Percentiles rank a stretch among this genome's conserved stretches.
These are phyloP conservation scores for Colletotrichum sp. DNA, from an alignment of 2,329 filamentous ascomycete species.

Conservation along the genomic window DNA sequence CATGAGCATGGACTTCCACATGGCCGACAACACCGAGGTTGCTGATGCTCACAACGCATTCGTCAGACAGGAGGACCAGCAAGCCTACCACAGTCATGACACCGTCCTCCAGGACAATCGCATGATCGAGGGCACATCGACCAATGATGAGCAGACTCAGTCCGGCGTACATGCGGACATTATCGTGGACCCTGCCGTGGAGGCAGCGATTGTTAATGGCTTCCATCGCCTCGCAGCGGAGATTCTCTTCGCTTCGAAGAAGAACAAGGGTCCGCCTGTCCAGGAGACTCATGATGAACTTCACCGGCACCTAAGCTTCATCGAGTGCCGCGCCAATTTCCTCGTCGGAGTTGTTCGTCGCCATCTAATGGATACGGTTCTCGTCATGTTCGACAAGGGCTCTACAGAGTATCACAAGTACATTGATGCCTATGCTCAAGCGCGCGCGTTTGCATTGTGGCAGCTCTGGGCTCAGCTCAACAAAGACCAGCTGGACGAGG, in stretches of 20 bases:
- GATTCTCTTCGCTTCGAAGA: not conserved
- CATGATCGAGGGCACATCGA: rapidly evolving
- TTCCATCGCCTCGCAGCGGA: not conserved
- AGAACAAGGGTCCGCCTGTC: not conserved
- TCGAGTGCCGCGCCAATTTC: rapidly evolving
- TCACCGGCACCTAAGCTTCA: too few relatives aligned
- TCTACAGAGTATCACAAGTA: too few relatives aligned
- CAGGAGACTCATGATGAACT: not conserved
- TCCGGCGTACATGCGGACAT: too few relatives aligned
- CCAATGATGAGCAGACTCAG: not conserved
- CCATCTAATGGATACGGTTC: not conserved
- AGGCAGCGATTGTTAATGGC: rapidly evolving
- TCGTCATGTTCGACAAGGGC: too few relatives aligned
- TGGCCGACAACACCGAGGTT: not conserved
- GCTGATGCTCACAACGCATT: not conserved
- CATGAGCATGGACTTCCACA: not conserved
- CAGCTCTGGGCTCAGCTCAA: too few relatives aligned
- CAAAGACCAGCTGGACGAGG: too few relatives aligned
- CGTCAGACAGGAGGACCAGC: not conserved
- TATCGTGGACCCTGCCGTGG: not conserved
- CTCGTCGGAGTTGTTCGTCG: not conserved
- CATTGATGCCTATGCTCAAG: too few relatives aligned
- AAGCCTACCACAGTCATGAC: not conserved
- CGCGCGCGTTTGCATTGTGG: too few relatives aligned
- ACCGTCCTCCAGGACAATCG: rapidly evolving